phyloP scores from a whole-genome alignment of 306 rosid species.

The Glycine soja region DNA sequence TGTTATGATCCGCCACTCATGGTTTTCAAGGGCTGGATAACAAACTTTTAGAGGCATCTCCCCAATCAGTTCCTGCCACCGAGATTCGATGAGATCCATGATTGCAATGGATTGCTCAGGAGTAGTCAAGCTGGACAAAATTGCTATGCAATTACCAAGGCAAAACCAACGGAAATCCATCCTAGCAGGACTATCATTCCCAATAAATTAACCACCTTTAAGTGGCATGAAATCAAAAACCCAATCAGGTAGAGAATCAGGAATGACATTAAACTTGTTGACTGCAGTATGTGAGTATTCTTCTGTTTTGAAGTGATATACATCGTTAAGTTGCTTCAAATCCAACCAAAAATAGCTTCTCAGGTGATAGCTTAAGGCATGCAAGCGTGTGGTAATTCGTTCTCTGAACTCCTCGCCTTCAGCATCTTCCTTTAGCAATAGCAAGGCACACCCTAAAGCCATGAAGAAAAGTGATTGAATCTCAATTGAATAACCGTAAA shows the following conservation, averaged over 20 bases:
- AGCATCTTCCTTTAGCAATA: constrained; percentile 76
- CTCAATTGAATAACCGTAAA: constrained; percentile 90
- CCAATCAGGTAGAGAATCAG: constrained; percentile 94
- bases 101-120: constrained; percentile 79
- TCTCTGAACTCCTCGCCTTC: constrained; percentile 81
- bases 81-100: constrained; percentile 90
- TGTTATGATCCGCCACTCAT: constrained; percentile 69
- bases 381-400: constrained; percentile 73
- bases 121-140: constrained; percentile 84
- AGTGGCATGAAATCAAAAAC: constrained; percentile 80
- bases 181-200: constrained; percentile 88
- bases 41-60: constrained; percentile 83
- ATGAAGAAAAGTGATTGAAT: constrained; percentile 93
- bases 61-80: constrained; percentile 82
- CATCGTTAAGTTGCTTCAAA: constrained; percentile 81
- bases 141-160: constrained; percentile 84
- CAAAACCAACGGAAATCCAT: constrained; percentile 95
- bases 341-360: constrained; percentile 91
- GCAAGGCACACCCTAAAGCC: constrained; percentile 87
- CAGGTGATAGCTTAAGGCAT: constrained; percentile 83
- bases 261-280: constrained; percentile 87
- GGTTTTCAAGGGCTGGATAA: constrained; percentile 77
- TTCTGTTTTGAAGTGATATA: constrained; percentile 88
- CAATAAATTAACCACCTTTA: constrained; percentile 82
- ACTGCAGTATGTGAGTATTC: constrained; percentile 93